These are phyloP conservation scores for Lupinus albus DNA, from an alignment of 306 rosid genomes.

Conservation along the genomic window DNA sequence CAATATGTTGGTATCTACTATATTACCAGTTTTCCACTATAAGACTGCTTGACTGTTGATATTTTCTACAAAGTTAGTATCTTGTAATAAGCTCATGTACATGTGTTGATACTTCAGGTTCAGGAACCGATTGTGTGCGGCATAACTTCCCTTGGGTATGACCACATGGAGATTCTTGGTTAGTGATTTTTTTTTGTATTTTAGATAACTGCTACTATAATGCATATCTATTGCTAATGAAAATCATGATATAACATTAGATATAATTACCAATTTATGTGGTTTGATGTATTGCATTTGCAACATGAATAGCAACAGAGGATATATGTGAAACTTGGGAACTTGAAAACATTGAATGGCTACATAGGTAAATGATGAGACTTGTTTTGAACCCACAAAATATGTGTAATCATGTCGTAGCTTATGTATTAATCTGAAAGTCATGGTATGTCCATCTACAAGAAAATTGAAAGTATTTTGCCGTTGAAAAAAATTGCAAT, in stretches of 20 bases:
- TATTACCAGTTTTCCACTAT: conserved; percentile 4
- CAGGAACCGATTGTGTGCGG: conserved; percentile 86
- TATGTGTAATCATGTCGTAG: neutral
- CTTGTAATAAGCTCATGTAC: conserved; percentile 30
- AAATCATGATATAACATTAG: conserved; percentile 22
- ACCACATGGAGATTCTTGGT: conserved; percentile 99
- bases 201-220: conserved; percentile 30
- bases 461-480: neutral
- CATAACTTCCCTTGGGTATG: conserved; percentile 91
- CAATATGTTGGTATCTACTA: conserved; percentile 16
- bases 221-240: conserved; percentile 29
- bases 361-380: conserved; percentile 27
- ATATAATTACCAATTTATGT: conserved; percentile 4
- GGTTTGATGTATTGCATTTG: conserved; percentile 27
- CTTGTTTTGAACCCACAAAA: conserved; percentile 11
- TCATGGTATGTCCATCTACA: conserved; percentile 23
- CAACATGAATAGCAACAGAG: neutral
- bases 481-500: neutral
- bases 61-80: conserved; percentile 14
- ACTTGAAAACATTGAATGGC: conserved; percentile 16
- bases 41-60: conserved; percentile 34
- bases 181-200: conserved; percentile 48
- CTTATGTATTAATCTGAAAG: conserved; percentile 21
- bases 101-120: conserved; percentile 45
- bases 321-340: conserved; percentile 9